These are phyloP conservation scores for Thelephora aurantiotincta DNA, from an alignment of 768 basidiomycete genomes.

Conservation along the genomic window DNA sequence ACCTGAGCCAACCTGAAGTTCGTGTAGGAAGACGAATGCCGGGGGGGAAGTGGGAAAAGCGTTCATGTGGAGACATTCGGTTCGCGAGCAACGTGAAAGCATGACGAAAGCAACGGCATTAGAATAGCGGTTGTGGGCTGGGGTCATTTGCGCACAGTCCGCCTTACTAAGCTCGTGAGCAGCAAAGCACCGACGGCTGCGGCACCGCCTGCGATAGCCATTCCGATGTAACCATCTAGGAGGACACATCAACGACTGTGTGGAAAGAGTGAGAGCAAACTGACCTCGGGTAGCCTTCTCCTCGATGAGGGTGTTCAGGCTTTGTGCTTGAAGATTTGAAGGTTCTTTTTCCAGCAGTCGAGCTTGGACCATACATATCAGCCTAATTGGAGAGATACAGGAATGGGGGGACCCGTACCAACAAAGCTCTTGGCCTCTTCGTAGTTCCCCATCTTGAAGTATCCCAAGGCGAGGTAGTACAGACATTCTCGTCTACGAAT, in stretches of 20 bases:
- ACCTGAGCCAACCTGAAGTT: background rate
- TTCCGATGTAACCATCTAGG: conserved; percentile 94
- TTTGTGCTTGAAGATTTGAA: conserved; percentile 83
- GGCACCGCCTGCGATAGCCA: conserved; percentile 87
- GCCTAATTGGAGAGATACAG: background rate
- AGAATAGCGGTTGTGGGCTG: conserved; percentile 1
- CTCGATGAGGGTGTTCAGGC: conserved; percentile 76
- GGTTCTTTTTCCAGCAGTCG: conserved; percentile 88
- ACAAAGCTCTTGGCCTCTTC: conserved; percentile 89
- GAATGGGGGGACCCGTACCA: conserved; percentile 34
- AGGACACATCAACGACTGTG: background rate
- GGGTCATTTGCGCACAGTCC: conserved; percentile 40
- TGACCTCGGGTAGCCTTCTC: conserved; percentile 69
- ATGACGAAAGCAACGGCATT: background rate
- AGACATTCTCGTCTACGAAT: conserved; percentile 83
- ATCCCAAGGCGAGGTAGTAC: conserved; percentile 91
- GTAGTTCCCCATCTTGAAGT: conserved; percentile 95
- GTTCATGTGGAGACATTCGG: background rate
- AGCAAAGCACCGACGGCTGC: conserved; percentile 73
- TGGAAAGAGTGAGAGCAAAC: conserved; percentile 8
- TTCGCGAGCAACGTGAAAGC: background rate
- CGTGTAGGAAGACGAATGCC: background rate
- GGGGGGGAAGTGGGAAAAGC: background rate
- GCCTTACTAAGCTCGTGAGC: conserved; percentile 71
- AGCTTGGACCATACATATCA: conserved; percentile 26